Evolutionary conservation across 805 yeast genomes (phyloP).

Genomic region (Zygoascus flipseniorum): DNA sequence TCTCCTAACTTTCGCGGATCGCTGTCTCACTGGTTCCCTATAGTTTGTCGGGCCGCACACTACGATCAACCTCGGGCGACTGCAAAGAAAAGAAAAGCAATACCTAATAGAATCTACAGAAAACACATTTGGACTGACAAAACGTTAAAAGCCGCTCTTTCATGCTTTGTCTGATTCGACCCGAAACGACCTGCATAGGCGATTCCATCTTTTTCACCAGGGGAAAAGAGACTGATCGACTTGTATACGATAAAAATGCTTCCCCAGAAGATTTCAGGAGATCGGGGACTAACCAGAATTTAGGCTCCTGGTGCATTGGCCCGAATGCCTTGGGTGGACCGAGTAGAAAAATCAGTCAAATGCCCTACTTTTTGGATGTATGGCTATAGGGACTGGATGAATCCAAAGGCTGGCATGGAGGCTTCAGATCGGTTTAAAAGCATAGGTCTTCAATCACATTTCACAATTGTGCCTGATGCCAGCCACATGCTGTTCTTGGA

Average conservation of each 20-base stretch:
- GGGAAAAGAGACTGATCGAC: constrained; percentile 51
- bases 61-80: too few species aligned
- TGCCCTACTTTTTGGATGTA: constrained; percentile 75
- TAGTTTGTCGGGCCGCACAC: too few species aligned
- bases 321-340: constrained; percentile 52
- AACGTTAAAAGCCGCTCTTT: too few species aligned
- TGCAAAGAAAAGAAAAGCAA: too few species aligned
- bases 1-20: too few species aligned
- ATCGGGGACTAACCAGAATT: constrained; percentile 73
- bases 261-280: constrained; percentile 82
- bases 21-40: too few species aligned
- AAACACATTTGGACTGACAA: too few species aligned
- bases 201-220: constrained; percentile 50
- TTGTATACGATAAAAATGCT: constrained; percentile 74
- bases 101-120: too few species aligned
- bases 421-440: constrained; percentile 23
- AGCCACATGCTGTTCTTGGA: constrained; percentile 72
- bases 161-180: too few species aligned
- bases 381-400: constrained; percentile 73
- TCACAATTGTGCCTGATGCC: constrained; percentile 37
- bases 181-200: too few species aligned
- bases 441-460: constrained; percentile 19
- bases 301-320: constrained; percentile 90
- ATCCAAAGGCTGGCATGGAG: constrained; percentile 31
- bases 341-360: constrained; percentile 40